phyloP scores from a whole-genome alignment of 2,329 filamentous ascomycete genomes.

The Stemphylium lycopersici region DNA sequence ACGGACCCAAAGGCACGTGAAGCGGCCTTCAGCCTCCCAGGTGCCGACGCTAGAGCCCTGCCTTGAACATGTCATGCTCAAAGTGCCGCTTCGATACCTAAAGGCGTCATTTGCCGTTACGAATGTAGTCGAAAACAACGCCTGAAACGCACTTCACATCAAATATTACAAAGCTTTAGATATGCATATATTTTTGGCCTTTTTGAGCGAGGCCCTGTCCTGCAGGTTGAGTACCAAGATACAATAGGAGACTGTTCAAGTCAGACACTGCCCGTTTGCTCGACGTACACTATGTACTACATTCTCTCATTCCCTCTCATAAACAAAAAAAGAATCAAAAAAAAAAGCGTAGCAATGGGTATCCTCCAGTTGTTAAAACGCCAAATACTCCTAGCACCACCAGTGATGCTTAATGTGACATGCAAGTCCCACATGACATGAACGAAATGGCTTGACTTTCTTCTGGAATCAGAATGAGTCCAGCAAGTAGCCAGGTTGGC shows the following conservation, averaged over 20 bases:
- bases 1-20: constrained; percentile 15
- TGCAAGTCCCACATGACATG: constrained; percentile 6
- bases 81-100: not conserved
- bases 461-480: not conserved
- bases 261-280: constrained; percentile 16
- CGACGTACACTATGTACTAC: constrained; percentile 5
- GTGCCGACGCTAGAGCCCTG: not conserved
- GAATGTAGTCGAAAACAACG: not conserved
- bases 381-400: constrained; percentile 19
- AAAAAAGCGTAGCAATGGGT: constrained; percentile 21
- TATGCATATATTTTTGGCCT: constrained; percentile 1
- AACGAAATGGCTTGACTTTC: not conserved
- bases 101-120: not conserved
- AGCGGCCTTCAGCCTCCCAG: not conserved
- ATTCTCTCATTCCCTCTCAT: not conserved
- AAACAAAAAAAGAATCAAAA: not conserved
- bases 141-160: not conserved
- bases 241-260: constrained; percentile 11
- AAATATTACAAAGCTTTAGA: not conserved
- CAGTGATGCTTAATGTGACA: constrained; percentile 14
- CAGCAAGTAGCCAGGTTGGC: not conserved
- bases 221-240: constrained; percentile 15
- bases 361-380: constrained; percentile 21
- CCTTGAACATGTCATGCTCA: not conserved
- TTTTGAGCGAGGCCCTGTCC: constrained; percentile 10